Evolutionary conservation across 2,329 filamentous ascomycete genomes (phyloP).

Genomic region (Aspergillus unguis): DNA sequence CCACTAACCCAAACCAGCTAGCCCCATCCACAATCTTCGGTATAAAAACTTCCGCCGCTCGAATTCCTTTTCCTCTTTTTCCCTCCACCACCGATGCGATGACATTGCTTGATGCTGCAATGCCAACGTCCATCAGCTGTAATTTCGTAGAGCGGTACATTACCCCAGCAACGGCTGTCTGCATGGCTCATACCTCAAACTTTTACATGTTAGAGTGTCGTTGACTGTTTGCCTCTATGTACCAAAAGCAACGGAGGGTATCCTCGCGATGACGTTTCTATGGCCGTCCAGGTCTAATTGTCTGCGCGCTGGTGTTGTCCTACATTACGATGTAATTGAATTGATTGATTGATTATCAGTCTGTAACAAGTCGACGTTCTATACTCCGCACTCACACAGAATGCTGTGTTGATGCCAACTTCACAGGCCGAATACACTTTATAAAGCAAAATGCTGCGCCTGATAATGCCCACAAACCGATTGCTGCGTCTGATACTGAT

Average conservation of each 20-base stretch:
- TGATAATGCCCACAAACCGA: too few relatives aligned
- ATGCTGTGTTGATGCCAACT: too few relatives aligned
- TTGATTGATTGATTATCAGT: too few relatives aligned
- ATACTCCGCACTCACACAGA: too few relatives aligned
- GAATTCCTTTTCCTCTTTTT: not conserved
- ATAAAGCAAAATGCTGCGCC: too few relatives aligned
- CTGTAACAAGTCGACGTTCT: too few relatives aligned
- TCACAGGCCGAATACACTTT: too few relatives aligned
- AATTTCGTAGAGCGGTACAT: not conserved
- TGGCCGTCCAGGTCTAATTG: not conserved
- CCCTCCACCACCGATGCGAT: not conserved
- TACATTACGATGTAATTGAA: not conserved
- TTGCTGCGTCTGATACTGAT: conserved; percentile 46
- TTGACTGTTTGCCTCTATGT: conserved; percentile 3
- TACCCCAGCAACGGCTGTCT: conserved; percentile 5
- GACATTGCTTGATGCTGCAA: too few relatives aligned
- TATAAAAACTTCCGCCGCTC: not conserved
- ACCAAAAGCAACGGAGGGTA: conserved; percentile 1
- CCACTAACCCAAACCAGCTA: not conserved
- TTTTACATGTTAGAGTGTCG: not conserved
- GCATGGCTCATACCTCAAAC: not conserved
- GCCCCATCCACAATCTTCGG: not conserved
- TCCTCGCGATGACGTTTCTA: not conserved
- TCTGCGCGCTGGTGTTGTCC: not conserved
- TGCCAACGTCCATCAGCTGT: not conserved